phyloP scores from a whole-genome alignment of 495 filamentous ascomycete genomes.

The Annulohypoxylon bovei region DNA sequence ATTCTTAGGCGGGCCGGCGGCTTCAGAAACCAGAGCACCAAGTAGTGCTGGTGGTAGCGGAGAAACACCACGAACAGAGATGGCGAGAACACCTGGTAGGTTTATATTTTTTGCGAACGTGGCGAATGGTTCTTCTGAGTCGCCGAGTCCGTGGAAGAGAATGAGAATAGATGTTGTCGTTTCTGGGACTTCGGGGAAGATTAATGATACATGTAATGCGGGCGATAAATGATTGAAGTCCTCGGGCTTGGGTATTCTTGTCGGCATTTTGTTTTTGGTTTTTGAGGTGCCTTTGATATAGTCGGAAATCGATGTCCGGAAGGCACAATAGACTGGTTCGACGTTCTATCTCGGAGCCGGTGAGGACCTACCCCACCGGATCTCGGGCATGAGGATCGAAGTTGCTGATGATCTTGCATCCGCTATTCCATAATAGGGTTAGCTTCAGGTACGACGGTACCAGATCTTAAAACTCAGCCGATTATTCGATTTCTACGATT shows the following conservation, averaged over 20 bases:
- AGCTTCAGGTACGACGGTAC: background rate
- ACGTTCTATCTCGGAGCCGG: slow-evolving; percentile 1
- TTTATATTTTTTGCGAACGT: slow-evolving; percentile 75
- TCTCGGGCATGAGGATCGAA: background rate
- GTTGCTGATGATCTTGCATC: background rate
- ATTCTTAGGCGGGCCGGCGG: slow-evolving; percentile 24
- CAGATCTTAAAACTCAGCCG: background rate
- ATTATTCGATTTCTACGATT: background rate
- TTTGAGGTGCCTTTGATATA: background rate
- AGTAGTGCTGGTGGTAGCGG: slow-evolving; percentile 77
- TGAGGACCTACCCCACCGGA: background rate
- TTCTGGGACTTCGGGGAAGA: slow-evolving; percentile 53
- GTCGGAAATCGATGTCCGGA: background rate
- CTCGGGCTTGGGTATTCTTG: slow-evolving; percentile 50
- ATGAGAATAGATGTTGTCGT: slow-evolving; percentile 78
- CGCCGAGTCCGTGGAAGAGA: slow-evolving; percentile 91
- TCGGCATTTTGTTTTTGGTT: slow-evolving; percentile 39
- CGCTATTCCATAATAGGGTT: background rate
- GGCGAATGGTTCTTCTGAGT: slow-evolving; percentile 74
- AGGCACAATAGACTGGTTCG: background rate
- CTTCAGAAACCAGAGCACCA: slow-evolving; percentile 51
- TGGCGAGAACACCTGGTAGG: slow-evolving; percentile 80
- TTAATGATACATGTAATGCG: slow-evolving; percentile 44
- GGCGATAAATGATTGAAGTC: slow-evolving; percentile 49
- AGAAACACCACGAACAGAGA: slow-evolving; percentile 79